A percentile compares a stretch with the other conserved stretches of the same genome.
These are phyloP conservation scores for Eutrema japonicum DNA, from an alignment of 345 rosid species.

Conservation along the genomic window DNA sequence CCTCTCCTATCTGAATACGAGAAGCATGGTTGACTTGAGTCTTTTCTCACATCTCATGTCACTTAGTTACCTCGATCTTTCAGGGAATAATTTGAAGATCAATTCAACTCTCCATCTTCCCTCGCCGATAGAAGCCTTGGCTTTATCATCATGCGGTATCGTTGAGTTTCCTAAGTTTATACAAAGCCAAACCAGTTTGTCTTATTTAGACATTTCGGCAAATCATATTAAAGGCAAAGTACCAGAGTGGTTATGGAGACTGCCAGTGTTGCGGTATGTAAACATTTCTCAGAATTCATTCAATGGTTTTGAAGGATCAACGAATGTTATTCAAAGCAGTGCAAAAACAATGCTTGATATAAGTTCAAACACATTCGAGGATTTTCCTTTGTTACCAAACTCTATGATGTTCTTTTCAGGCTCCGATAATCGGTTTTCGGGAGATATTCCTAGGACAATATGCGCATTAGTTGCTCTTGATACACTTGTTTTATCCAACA, in stretches of 20 bases:
- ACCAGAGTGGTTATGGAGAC: conserved; percentile 23
- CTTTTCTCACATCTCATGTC: not conserved
- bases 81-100: conserved; percentile 7
- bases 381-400: not conserved
- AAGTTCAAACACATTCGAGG: conserved; percentile 10
- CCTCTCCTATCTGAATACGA: conserved; percentile 26
- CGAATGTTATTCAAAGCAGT: not conserved
- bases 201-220: conserved; percentile 5
- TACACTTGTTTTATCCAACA: conserved; percentile 38
- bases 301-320: conserved; percentile 14
- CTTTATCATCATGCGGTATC: conserved; percentile 15
- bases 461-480: not conserved
- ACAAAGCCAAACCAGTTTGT: not conserved
- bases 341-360: not conserved
- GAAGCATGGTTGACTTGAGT: conserved; percentile 26
- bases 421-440: not conserved
- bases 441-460: conserved; percentile 23
- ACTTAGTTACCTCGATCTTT: not conserved
- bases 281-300: conserved; percentile 26
- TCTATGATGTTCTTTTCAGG: not conserved
- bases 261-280: not conserved
- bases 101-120: not conserved
- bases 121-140: not conserved
- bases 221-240: conserved; percentile 37
- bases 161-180: conserved; percentile 37